Evolutionary conservation across 352 stramenopile genomes (phyloP).

Genomic region (Globisporangium acanthophoron): DNA sequence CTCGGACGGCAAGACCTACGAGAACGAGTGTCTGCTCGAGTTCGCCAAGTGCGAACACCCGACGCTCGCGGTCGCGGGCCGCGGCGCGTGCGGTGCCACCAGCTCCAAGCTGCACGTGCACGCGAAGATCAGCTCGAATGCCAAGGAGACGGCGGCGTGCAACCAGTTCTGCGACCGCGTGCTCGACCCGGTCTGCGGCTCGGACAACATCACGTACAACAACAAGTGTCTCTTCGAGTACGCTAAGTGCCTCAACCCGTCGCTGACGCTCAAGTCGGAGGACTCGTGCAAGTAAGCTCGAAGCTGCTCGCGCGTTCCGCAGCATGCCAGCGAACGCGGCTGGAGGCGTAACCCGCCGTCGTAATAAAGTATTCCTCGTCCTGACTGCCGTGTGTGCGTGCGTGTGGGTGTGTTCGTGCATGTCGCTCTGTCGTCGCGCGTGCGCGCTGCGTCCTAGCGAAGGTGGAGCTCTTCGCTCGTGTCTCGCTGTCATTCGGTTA

Average conservation of each 20-base stretch:
- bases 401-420: neutral
- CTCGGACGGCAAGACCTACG: constrained; percentile 13
- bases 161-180: constrained; percentile 11
- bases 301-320: neutral
- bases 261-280: constrained; percentile 6
- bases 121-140: constrained; percentile 7
- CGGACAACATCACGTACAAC: constrained; percentile 14
- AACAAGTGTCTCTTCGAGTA: constrained; percentile 18
- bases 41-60: constrained; percentile 15
- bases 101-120: constrained; percentile 5
- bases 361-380: neutral
- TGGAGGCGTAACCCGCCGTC: neutral
- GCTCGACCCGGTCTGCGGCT: constrained; percentile 11
- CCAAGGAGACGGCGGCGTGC: constrained; percentile 3
- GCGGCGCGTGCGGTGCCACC: constrained; percentile 1
- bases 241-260: constrained; percentile 10
- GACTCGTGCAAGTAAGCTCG: constrained; percentile 1
- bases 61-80: constrained; percentile 2
- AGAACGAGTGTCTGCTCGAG: constrained; percentile 15
- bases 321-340: neutral
- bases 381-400: neutral
- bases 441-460: too few relatives aligned
- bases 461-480: too few relatives aligned
- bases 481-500: too few relatives aligned
- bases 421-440: too few relatives aligned